Base-by-base conservation (phyloP, 768 basidiomycete genomes). In the Psilocybe cubensis region DNA sequence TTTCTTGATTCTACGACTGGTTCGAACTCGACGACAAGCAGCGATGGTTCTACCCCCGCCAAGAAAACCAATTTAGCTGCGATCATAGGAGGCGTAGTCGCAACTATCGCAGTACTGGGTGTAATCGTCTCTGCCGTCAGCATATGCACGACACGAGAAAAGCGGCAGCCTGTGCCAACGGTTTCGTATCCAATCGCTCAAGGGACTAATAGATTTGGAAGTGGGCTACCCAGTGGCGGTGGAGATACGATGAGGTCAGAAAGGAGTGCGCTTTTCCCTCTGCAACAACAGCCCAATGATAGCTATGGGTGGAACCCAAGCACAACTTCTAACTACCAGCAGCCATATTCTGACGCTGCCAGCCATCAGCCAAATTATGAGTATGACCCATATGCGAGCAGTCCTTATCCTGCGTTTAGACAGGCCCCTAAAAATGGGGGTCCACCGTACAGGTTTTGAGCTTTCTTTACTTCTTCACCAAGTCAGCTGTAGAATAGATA, bases 211-310 rank as follows among this genome's bases (percentile, higher is more conserved):
- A n/a, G 63, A 59, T 50, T 41, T 54, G 51, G 60, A 27, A 35
- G 31, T 29, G 23, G 21, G n/a, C 18, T 10, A n/a, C 17, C 20
- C 10, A 17, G 38, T 47, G 31, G 40, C 46, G 53, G 10, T 44
- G 27, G 38, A 24, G 31, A 55, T 46, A 3, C 31, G 14, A 49
- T 46, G 24, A 23, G 31, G 11, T 85, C 86, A 59, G 83, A 88
- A 72, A 83, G 85, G 64, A 86, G 84, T 61, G 80, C 87, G 25
- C 89, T 90, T 63, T 74, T 87, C 50, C 89, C 89, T 17, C 66
- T 91, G 63, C 83, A 84, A 62, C 83, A 84, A 62, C 85, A 86
- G 68, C 81, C 80, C 56, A 86, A 82, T 65, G 61, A 75, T 54
- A 84, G 80, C 62, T 76, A 76, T 61, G 76, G 78, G 43, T 87